A percentile compares a stretch with the other conserved stretches of the same genome.
Conservation (phyloP, 1,284 basidiomycete genomes). For the Apiotrichum domesticum region DNA sequence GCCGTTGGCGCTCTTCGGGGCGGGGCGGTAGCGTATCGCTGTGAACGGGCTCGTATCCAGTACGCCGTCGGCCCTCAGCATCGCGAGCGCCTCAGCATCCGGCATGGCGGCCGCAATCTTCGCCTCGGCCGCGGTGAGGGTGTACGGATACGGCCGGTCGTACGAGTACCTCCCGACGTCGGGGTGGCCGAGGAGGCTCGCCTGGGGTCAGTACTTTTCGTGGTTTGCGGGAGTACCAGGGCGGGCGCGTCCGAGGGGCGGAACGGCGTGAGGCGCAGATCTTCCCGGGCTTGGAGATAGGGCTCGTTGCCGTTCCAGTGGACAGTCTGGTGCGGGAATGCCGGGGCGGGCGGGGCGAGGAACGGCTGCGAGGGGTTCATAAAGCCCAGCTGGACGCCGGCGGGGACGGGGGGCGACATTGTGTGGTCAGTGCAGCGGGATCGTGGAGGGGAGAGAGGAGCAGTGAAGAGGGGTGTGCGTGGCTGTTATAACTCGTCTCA, state of each 20-base stretch:
- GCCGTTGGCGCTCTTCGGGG: too few species aligned
- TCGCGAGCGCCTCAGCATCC: not conserved
- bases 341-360: not conserved
- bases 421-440: too few species aligned
- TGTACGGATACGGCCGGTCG: slow-evolving; percentile 1
- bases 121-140: not conserved
- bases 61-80: not conserved
- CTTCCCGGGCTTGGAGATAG: not conserved
- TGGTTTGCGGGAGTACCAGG: too few species aligned
- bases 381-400: not conserved
- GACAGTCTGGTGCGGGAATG: not conserved
- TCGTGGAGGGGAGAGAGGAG: too few species aligned
- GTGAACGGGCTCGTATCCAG: not conserved
- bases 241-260: not conserved
- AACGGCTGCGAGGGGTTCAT: not conserved
- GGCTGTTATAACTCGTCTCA: too few species aligned
- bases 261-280: not conserved
- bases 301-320: slow-evolving; percentile 5
- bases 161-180: not conserved
- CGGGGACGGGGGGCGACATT: not conserved
- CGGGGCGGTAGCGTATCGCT: not conserved
- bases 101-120: not conserved
- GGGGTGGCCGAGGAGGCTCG: not conserved
- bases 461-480: too few species aligned
- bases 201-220: not conserved